Conservation (phyloP, 495 filamentous ascomycete genomes). For the Penicillium parvum region DNA sequence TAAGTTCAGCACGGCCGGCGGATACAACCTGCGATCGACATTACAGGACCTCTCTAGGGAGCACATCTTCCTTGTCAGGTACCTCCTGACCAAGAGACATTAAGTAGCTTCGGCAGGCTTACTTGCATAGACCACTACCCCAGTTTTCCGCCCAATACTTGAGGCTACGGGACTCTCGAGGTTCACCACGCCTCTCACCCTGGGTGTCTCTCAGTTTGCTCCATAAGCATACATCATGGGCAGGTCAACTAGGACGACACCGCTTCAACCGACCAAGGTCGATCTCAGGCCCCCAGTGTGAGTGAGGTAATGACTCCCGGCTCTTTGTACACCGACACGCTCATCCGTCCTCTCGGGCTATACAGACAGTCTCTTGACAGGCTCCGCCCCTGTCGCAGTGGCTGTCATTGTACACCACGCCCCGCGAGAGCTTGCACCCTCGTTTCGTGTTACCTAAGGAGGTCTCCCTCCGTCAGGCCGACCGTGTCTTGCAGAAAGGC, state of each 20-base stretch:
- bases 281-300: conserved; percentile 11
- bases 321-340: conserved; percentile 10
- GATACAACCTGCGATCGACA: too few species aligned
- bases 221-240: conserved; percentile 7
- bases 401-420: conserved; percentile 12
- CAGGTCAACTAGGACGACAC: conserved; percentile 6
- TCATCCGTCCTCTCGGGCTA: conserved; percentile 13
- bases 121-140: conserved; percentile 8
- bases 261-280: neutral
- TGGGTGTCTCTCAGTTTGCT: conserved; percentile 13
- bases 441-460: conserved; percentile 12
- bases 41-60: too few species aligned
- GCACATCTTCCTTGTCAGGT: too few species aligned
- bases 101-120: conserved; percentile 8
- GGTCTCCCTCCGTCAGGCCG: conserved; percentile 12
- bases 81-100: conserved; percentile 5
- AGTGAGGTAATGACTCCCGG: conserved; percentile 10
- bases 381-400: conserved; percentile 9
- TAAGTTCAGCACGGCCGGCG: too few species aligned
- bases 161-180: conserved; percentile 6
- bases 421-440: conserved; percentile 2
- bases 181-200: conserved; percentile 6
- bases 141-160: conserved; percentile 7
- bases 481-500: conserved; percentile 13
- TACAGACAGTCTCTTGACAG: conserved; percentile 14